Evolutionary conservation across 208 protist genomes (phyloP), one percentile per base, ranked within the genome.

Genomic region (Trypanosoma cruzi): DNA sequence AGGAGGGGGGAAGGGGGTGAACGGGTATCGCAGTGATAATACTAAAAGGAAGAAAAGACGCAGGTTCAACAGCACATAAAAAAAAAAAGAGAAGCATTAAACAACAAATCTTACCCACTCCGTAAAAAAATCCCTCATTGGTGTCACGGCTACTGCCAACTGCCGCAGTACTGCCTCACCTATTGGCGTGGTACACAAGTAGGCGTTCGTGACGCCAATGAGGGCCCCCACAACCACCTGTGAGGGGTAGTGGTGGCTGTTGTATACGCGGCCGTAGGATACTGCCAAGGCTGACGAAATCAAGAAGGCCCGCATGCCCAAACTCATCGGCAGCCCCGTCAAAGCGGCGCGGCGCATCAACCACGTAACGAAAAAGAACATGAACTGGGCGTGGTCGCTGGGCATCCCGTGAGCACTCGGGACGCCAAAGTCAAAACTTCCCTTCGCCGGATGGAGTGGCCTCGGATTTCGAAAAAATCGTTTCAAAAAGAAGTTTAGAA

Each of bases 351-450:
- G 53, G 48, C 48, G 22, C 77, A 78, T 49, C 18, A 94, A 55
- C 55, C 87, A 94, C 16, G 72, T 75, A 37, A 77, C 71, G 28
- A 95, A 83, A 52, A 89, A 91, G 29, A 79, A 80, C 73, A 88
- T 90, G 73, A 91, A 95, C 75, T 93, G 89, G 13, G 89, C 69
- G 67, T 93, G 86, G 54, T 88, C 79, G 59, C 86, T 92, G 0
- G 89, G 89, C 84, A 94, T 92, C 22, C 89, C 89, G 48, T 94
- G 68, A 28, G 57, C 4, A 22, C 79, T 85, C 28, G 53, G 53
- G 22, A 26, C 18, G 18, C 2, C 1, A 11, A 71, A 46, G 77
- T 53, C 3, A 49, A 61, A 44, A 20, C 36, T 31, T 22, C n/a
- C 64, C n/a, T 56, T 66, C 13, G 75, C 73, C 6, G 76, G 82